Evolutionary conservation across 768 basidiomycete genomes (phyloP), one percentile per base, ranked within the genome.

Genomic region (Agaricus subrufescens): DNA sequence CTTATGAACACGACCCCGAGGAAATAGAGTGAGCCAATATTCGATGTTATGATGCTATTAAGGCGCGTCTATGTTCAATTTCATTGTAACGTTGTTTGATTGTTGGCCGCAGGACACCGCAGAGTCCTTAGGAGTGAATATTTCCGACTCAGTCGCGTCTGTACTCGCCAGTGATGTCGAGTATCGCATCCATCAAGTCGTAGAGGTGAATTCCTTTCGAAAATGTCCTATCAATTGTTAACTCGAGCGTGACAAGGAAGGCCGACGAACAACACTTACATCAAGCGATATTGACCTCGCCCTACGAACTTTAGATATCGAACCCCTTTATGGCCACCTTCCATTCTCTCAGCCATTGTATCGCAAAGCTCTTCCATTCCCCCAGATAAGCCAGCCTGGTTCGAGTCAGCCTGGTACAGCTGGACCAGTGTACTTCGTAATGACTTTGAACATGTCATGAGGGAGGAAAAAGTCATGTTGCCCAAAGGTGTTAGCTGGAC

Each of bases 91-190:
- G 12, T 15, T 11, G 2, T 14, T 46, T 54, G 4, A 50, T 42
- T 14, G 37, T 37, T 23, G 23, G 46, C 50, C 40, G 15, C 65
- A 96, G 94, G 94, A 98, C 74, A 86, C 89, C 46, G 94, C 97
- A 31, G 96, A 98, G 61, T 87, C 89, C 0, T 71, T 97, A 31
- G 86, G 85, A 58, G 84, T 98, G 54, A 73, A 84, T 12, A 86
- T 99, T 42, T 75, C 90, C 2, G 92, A 95, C 51, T 66, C 78
- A 2, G 89, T 97, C 26, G 89, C 93, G 4, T 85, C 85, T 4
- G 80, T 90, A 0, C 78, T 99, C 26, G 94, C 97, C 0, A 94
- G 91, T 63, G 97, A 99, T 74, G 93, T 98, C 42, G 97, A 98
- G 67, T 98, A 98, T 71, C 79, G 97, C 57, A 82, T 98, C 67